phyloP scores from a whole-genome alignment of 441 rosid species.

The Syzygium syzygioides region DNA sequence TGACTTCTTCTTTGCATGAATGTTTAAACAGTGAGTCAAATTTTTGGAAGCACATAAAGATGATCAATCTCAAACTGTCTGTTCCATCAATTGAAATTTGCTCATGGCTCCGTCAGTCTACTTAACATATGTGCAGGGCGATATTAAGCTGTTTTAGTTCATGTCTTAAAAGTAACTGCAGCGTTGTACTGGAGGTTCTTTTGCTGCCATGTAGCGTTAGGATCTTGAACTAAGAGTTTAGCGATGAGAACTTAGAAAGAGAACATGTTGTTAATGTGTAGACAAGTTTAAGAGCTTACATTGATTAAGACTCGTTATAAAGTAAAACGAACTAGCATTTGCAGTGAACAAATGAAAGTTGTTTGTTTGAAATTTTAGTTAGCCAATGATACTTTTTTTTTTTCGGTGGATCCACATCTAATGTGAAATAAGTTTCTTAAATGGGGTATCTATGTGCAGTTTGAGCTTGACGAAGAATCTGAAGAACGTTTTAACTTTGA shows the following conservation, averaged over 20 bases:
- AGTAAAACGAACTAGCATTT: too few species aligned
- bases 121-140: not conserved
- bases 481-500: too few species aligned
- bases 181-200: not conserved
- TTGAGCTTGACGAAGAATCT: fast-evolving
- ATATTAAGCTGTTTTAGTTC: not conserved
- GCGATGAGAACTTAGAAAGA: not conserved
- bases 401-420: too few species aligned
- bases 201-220: not conserved
- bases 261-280: not conserved
- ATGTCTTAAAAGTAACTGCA: not conserved
- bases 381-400: too few species aligned
- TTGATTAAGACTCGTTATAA: too few species aligned
- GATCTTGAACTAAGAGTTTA: not conserved
- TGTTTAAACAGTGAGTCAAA: not conserved
- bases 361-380: too few species aligned
- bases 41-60: not conserved
- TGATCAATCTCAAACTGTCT: too few species aligned
- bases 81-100: not conserved
- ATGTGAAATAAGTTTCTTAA: too few species aligned
- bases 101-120: not conserved
- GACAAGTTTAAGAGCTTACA: too few species aligned
- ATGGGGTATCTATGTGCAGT: too few species aligned
- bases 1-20: not conserved
- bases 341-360: too few species aligned